Evolutionary conservation across 106 monocot genomes (phyloP).

Genomic region (Dioscorea dumetorum): DNA sequence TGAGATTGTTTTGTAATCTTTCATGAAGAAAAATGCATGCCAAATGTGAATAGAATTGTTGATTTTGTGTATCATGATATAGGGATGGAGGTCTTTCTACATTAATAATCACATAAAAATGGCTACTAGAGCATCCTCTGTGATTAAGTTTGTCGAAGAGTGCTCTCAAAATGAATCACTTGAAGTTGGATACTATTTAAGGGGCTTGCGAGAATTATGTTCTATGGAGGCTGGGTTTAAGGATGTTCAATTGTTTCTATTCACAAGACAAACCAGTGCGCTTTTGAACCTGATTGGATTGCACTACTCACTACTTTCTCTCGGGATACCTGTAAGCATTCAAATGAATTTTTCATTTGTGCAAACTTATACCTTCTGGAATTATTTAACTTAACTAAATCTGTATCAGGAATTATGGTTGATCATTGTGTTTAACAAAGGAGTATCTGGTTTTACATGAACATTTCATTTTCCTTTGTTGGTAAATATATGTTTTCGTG

Average conservation of each 20-base stretch:
- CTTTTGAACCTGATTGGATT: conserved; percentile 67
- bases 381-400: too few relatives aligned
- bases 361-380: neutral
- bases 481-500: too few relatives aligned
- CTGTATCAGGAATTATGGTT: too few relatives aligned
- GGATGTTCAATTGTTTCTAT: conserved; percentile 59
- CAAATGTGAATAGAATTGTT: neutral
- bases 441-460: too few relatives aligned
- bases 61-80: conserved; percentile 5
- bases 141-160: conserved; percentile 40
- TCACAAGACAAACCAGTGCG: conserved; percentile 37
- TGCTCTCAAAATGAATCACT: conserved; percentile 54
- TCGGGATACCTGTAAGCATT: conserved; percentile 48
- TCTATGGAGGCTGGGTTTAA: conserved; percentile 40
- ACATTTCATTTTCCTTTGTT: too few relatives aligned
- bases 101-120: conserved; percentile 38
- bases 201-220: conserved; percentile 41
- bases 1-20: neutral
- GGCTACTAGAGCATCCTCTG: conserved; percentile 19
- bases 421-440: too few relatives aligned
- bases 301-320: conserved; percentile 45
- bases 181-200: conserved; percentile 67
- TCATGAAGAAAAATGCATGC: neutral
- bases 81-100: conserved; percentile 72
- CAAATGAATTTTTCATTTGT: neutral